Conservation (phyloP, 2,329 filamentous ascomycete genomes). For the Macrophomina phaseolina region DNA sequence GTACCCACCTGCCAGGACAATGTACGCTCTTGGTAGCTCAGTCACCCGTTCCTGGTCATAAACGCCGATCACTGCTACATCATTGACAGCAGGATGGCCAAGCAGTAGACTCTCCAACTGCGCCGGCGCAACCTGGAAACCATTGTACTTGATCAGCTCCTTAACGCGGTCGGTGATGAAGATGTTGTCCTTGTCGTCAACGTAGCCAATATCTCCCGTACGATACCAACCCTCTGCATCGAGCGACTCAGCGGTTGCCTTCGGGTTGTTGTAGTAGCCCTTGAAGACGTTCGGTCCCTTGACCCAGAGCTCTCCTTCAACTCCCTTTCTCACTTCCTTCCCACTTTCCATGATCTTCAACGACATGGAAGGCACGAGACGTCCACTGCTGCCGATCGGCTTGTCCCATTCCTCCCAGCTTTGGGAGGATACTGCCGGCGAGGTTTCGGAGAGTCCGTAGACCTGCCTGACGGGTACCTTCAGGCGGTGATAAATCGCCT, state of each 20-base stretch:
- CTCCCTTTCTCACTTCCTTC: neutral
- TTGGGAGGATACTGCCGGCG: slow-evolving; percentile 71
- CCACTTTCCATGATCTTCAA: slow-evolving; percentile 61
- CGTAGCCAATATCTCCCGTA: slow-evolving; percentile 86
- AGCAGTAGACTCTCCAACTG: slow-evolving; percentile 82
- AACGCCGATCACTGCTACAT: slow-evolving; percentile 78
- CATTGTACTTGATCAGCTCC: slow-evolving; percentile 67
- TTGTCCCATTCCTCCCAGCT: slow-evolving; percentile 71
- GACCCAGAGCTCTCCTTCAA: slow-evolving; percentile 57
- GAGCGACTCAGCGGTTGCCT: slow-evolving; percentile 71
- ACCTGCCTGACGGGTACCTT: slow-evolving; percentile 81
- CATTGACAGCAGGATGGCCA: slow-evolving; percentile 72
- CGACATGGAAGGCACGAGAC: slow-evolving; percentile 70
- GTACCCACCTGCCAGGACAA: slow-evolving; percentile 51
- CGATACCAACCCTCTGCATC: slow-evolving; percentile 95
- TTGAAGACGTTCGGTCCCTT: slow-evolving; percentile 75
- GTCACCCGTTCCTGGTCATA: slow-evolving; percentile 59
- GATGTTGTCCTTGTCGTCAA: slow-evolving; percentile 86
- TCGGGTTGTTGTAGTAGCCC: slow-evolving; percentile 73
- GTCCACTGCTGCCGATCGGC: slow-evolving; percentile 75
- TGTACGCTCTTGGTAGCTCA: slow-evolving; percentile 54
- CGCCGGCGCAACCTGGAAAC: slow-evolving; percentile 81
- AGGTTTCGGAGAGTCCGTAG: slow-evolving; percentile 82
- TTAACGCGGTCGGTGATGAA: slow-evolving; percentile 80
- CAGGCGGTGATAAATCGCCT: slow-evolving; percentile 68